Evolutionary conservation across 805 yeast species (phyloP).

Genomic region (Ogataea neopini): DNA sequence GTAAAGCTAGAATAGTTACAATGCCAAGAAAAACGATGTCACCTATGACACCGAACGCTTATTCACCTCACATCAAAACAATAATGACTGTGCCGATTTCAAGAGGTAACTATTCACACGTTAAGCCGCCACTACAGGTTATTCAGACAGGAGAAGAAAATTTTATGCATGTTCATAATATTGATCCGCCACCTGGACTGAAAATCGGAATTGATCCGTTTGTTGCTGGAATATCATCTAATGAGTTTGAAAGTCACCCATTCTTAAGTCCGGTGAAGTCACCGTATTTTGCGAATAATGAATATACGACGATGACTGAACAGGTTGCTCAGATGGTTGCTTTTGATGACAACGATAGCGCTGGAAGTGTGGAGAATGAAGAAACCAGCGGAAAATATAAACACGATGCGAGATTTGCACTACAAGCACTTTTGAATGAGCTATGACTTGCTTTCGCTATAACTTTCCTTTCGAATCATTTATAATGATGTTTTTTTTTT

Average conservation of each 20-base stretch:
- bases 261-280: conserved; percentile 14
- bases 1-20: conserved; percentile 33
- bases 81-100: conserved; percentile 5
- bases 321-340: conserved; percentile 9
- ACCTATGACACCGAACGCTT: conserved; percentile 17
- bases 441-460: conserved; percentile 10
- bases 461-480: neutral
- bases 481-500: neutral
- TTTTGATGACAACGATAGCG: conserved; percentile 8
- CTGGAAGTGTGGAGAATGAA: conserved; percentile 7
- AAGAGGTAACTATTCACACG: conserved; percentile 4
- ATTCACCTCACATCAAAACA: conserved; percentile 18
- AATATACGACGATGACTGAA: conserved; percentile 1
- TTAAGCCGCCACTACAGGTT: conserved; percentile 3
- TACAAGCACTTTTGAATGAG: conserved; percentile 29
- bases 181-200: conserved; percentile 26
- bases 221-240: conserved; percentile 30
- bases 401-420: conserved; percentile 31
- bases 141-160: conserved; percentile 7
- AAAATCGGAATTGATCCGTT: conserved; percentile 33
- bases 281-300: conserved; percentile 12
- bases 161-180: conserved; percentile 6
- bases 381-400: conserved; percentile 8
- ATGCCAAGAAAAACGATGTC: conserved; percentile 20
- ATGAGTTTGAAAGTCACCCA: conserved; percentile 29